Evolutionary conservation across 208 protist genomes (phyloP), one percentile per base, ranked within the genome.

Genomic region (Naegleria lovaniensis): DNA sequence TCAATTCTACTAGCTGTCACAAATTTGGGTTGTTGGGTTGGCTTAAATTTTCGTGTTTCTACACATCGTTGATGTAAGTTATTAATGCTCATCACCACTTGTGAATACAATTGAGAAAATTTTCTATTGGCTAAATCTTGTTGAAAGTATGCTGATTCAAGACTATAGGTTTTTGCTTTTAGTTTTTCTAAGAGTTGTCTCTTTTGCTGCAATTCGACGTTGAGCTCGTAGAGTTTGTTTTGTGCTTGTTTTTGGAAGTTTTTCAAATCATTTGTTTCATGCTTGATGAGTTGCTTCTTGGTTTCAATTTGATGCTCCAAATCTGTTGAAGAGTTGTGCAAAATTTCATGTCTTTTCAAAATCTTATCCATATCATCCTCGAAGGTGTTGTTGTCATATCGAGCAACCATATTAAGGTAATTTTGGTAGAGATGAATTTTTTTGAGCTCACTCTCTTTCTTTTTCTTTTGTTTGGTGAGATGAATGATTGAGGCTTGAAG

Each of bases 301-400:
- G 19, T 79, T 79, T 79, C 67, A 15, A 36, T 79, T 79, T 79
- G 29, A 29, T 79, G 25, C 9, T 79, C 29, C 36, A 79, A 79
- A 36, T 79, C 67, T 36, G 9, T 79, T 36, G n/a, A 36, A 36
- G 67, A 79, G 5, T 79, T 13, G n/a, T 36, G 16, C 36, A 79
- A 79, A 36, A 79, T 79, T 79, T 79, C 67, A 79, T 79, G 36
- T 79, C 67, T 29, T 79, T 79, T 79, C n/a, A 79, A 36, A 36
- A 79, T 79, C n/a, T 79, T 79, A 79, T 79, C 67, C 16, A 79
- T 79, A 36, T 79, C 67, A 36, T 79, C 67, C n/a, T 79, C 67
- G n/a, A 79, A 79, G 25, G 67, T 79, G n/a, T 79, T 79, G n/a
- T 79, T 79, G 9, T 79, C 67, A 9, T 15, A 13, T 79, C 29